A percentile compares a stretch with the other conserved stretches of the same genome.
Evolutionary conservation across 2,329 filamentous ascomycete genomes (phyloP).

Genomic region (Hypocrella siamensis): DNA sequence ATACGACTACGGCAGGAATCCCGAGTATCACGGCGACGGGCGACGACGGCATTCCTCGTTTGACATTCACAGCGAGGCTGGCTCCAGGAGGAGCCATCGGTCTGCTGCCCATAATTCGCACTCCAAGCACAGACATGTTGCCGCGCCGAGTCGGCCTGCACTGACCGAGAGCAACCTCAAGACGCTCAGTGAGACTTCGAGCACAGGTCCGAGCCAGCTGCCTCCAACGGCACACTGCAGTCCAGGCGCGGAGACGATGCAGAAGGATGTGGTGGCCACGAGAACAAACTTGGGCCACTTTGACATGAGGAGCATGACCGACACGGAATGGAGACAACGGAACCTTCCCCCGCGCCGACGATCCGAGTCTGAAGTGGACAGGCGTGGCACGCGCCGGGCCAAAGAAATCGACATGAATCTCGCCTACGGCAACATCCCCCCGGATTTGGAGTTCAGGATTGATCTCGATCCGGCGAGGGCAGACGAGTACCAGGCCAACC

Average conservation of each 20-base stretch:
- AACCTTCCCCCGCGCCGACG: conserved; percentile 13
- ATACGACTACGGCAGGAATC: conserved; percentile 11
- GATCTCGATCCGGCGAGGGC: conserved; percentile 35
- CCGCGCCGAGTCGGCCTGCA: conserved; percentile 18
- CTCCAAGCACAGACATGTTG: conserved; percentile 15
- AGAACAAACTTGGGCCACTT: conserved; percentile 12
- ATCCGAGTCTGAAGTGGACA: conserved; percentile 23
- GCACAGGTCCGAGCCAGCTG: conserved; percentile 26
- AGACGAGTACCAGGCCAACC: conserved; percentile 26
- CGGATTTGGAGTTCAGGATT: conserved; percentile 40
- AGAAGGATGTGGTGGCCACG: conserved; percentile 26
- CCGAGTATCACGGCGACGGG: conserved; percentile 18
- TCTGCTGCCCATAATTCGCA: conserved; percentile 15
- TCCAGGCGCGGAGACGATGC: conserved; percentile 18
- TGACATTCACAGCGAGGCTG: conserved; percentile 18
- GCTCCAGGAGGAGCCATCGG: conserved; percentile 26
- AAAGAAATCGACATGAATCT: conserved; percentile 74
- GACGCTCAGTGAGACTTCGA: conserved; percentile 35
- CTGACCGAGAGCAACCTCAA: conserved; percentile 38
- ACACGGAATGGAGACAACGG: conserved; percentile 4
- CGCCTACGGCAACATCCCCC: conserved; percentile 72
- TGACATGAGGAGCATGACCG: conserved; percentile 12
- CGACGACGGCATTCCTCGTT: conserved; percentile 13
- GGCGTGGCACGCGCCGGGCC: conserved; percentile 8
- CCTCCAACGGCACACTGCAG: conserved; percentile 26